phyloP scores from a whole-genome alignment of 164 flowering plant species.

The Cinnamomum chago region DNA sequence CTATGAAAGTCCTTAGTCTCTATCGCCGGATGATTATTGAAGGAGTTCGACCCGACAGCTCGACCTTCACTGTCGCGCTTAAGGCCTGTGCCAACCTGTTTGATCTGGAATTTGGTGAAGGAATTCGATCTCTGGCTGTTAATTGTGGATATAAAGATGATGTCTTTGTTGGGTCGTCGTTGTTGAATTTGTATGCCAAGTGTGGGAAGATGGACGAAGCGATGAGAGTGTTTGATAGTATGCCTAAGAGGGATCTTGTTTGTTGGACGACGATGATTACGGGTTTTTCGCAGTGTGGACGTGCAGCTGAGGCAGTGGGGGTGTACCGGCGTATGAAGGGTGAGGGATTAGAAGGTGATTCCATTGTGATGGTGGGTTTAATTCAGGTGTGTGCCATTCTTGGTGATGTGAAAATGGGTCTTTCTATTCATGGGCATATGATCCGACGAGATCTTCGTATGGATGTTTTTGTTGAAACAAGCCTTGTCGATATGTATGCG shows the following conservation, averaged over 20 bases:
- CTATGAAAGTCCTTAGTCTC: slow-evolving; percentile 12
- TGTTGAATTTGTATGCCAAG: slow-evolving; percentile 25
- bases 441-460: slow-evolving; percentile 17
- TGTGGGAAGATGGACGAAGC: slow-evolving; percentile 23
- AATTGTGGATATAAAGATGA: slow-evolving; percentile 21
- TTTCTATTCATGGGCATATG: slow-evolving; percentile 26
- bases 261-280: slow-evolving; percentile 26
- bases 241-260: slow-evolving; percentile 21
- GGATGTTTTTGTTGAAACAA: slow-evolving; percentile 26
- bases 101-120: slow-evolving; percentile 18
- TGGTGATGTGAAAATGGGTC: slow-evolving; percentile 20
- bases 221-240: slow-evolving; percentile 14
- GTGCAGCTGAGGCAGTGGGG: slow-evolving; percentile 16
- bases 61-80: slow-evolving; percentile 22
- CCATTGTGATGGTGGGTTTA: slow-evolving; percentile 24
- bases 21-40: slow-evolving; percentile 3
- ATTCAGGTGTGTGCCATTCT: slow-evolving; percentile 19
- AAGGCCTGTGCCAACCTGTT: slow-evolving; percentile 18
- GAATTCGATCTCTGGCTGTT: slow-evolving; percentile 9
- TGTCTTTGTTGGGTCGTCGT: slow-evolving; percentile 27
- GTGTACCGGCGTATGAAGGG: slow-evolving; percentile 18
- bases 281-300: slow-evolving; percentile 19
- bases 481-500: slow-evolving; percentile 29
- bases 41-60: slow-evolving; percentile 20
- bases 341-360: slow-evolving; percentile 20